Conservation (phyloP, 202 grass and related monocot genomes). For the Panicum virgatum region DNA sequence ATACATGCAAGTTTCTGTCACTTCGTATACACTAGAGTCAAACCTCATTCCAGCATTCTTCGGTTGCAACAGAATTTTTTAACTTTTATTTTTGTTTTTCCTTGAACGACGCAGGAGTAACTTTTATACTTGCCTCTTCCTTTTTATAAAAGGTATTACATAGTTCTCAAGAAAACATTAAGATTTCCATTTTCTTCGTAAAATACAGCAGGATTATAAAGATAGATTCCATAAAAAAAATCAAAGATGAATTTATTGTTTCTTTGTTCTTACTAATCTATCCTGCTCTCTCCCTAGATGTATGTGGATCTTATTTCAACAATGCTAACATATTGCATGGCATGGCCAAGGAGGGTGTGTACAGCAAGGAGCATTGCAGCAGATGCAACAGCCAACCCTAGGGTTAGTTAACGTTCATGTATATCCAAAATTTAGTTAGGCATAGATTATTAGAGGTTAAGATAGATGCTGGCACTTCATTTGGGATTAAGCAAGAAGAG, state of each 20-base stretch:
- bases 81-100: not conserved
- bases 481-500: not conserved
- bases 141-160: not conserved
- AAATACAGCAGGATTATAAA: not conserved
- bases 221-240: not conserved
- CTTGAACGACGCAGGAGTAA: not conserved
- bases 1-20: not conserved
- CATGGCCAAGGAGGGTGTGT: not conserved
- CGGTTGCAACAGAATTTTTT: slow-evolving; percentile 12
- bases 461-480: not conserved
- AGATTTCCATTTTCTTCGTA: not conserved
- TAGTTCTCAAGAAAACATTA: not conserved
- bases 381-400: not conserved
- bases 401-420: not conserved
- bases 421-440: not conserved
- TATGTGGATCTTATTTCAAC: not conserved
- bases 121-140: slow-evolving; percentile 2
- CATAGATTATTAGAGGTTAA: not conserved
- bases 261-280: slow-evolving; percentile 16
- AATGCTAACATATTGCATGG: not conserved
- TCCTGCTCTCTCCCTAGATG: not conserved
- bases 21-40: not conserved
- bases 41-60: not conserved
- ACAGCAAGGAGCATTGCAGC: not conserved
- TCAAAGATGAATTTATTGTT: not conserved